phyloP scores from a whole-genome alignment of 2,329 filamentous ascomycete genomes.

The Nigrospora sphaerica region DNA sequence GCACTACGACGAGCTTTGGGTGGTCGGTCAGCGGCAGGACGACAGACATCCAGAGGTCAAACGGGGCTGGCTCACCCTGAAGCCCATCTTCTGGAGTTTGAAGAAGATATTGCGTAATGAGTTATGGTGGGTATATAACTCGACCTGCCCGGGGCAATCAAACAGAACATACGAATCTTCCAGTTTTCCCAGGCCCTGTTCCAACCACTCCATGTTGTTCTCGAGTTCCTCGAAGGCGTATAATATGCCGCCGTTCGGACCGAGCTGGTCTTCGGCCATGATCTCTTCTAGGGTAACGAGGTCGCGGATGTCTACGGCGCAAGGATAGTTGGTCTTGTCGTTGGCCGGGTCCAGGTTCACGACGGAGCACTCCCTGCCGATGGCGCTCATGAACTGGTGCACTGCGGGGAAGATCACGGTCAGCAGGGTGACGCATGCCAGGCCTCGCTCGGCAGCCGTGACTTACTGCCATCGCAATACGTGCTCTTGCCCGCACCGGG shows the following conservation, averaged over 20 bases:
- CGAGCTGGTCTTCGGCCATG: constrained; percentile 84
- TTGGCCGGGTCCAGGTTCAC: constrained; percentile 98
- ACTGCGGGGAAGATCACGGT: constrained; percentile 36
- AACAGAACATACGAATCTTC: constrained; percentile 91
- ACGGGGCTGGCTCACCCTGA: constrained; percentile 58
- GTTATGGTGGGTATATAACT: constrained; percentile 92
- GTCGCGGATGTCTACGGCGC: constrained; percentile 82
- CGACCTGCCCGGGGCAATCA: constrained; percentile 94
- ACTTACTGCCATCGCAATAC: constrained; percentile 87
- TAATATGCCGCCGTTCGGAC: constrained; percentile 85
- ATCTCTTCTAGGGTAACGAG: constrained; percentile 89
- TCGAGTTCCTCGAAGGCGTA: constrained; percentile 96
- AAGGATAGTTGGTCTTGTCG: constrained; percentile 82
- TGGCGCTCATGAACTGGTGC: constrained; percentile 95
- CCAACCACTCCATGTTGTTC: constrained; percentile 87
- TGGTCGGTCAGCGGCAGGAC: constrained; percentile 16
- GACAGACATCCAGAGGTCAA: no score
- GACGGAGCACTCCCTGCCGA: constrained; percentile 88
- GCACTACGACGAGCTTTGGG: constrained; percentile 77
- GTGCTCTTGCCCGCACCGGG: constrained; percentile 95
- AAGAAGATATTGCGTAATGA: constrained; percentile 90
- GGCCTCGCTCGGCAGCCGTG: neutral
- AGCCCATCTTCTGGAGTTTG: constrained; percentile 81
- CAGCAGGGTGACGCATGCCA: constrained; percentile 3
- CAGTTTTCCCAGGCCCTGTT: constrained; percentile 69